Percentiles rank a stretch among this genome's conserved stretches.
phyloP scores from a whole-genome alignment of 2,329 filamentous ascomycete genomes.

The Bipolaris sorokiniana region DNA sequence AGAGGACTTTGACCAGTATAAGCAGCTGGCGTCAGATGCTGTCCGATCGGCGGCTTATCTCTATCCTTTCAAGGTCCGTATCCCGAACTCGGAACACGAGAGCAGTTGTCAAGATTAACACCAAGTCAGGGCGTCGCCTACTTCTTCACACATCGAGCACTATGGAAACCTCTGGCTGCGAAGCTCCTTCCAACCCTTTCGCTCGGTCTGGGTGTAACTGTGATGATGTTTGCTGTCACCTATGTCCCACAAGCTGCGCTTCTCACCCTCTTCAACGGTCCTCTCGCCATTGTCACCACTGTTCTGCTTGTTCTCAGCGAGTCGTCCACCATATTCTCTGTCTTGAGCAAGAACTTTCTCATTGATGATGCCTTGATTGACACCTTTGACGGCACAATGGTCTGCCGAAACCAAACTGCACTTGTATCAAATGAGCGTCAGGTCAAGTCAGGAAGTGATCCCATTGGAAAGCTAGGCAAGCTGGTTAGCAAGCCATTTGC shows the following conservation, averaged over 20 bases:
- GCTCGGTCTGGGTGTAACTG: slow-evolving; percentile 74
- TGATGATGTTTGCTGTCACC: slow-evolving; percentile 84
- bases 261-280: slow-evolving; percentile 83
- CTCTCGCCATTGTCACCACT: slow-evolving; percentile 75
- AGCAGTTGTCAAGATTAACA: slow-evolving; percentile 6
- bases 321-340: slow-evolving; percentile 56
- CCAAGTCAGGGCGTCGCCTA: slow-evolving; percentile 62
- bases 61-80: slow-evolving; percentile 75
- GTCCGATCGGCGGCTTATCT: slow-evolving; percentile 79
- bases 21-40: slow-evolving; percentile 68
- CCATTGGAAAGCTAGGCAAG: slow-evolving; percentile 63
- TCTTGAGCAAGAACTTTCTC: slow-evolving; percentile 72
- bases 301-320: slow-evolving; percentile 67
- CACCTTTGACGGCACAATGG: slow-evolving; percentile 78
- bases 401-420: slow-evolving; percentile 60
- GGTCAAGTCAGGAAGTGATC: slow-evolving; percentile 63
- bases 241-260: slow-evolving; percentile 85
- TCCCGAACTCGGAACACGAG: not conserved
- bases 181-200: slow-evolving; percentile 67
- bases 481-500: slow-evolving; percentile 62
- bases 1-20: slow-evolving; percentile 74
- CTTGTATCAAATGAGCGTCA: slow-evolving; percentile 79
- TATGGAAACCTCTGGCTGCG: slow-evolving; percentile 65
- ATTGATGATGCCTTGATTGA: slow-evolving; percentile 84
- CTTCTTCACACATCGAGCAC: slow-evolving; percentile 62